Base-by-base conservation (phyloP, 2,329 filamentous ascomycete species). In the Alternaria atra region DNA sequence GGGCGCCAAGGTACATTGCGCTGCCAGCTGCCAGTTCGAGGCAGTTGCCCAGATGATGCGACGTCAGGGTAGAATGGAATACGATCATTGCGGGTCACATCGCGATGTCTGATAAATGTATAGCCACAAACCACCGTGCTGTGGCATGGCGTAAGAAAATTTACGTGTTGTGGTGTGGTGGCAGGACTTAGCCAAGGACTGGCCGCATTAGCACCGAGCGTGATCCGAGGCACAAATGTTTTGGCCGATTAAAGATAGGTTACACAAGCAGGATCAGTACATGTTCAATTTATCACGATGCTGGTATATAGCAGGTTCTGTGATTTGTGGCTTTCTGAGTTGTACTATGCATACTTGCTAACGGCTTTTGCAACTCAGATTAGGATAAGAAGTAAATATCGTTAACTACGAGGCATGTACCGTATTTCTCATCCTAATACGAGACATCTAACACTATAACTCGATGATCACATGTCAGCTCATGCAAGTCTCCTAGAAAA, bases 21-120 rank as follows among this genome's bases (percentile, higher is more conserved):
- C 17, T 46, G 15, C 13, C 27, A 65, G 51, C 61, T 67, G 57
- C 66, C 61, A 8, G 15, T 60, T 58, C 13, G 34, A 60, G 66
- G 15, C 4, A 9, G 9, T 20, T 27, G 52, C 42, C 55, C 47
- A 44, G 23, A 55, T 30, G 32, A 35, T 23, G 30, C 30, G 30
- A 34, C 5, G 30, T 48, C 17, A 34, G 8, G n/a, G n/a, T 48
- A 48, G 23, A 40, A 39, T 25, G 52, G 39, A 7, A 58, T 62
- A 64, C 61, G 61, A 60, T 46, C 30, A 30, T 23, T 34, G 12
- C 15, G 30, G 30, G 1, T 7, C 46, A 15, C 17, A 25, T n/a
- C 4, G 20, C 17, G 13, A 23, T 25, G 30, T 23, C 32, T 48
- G 20, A 10, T 48, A 13, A 48, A 34, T 6, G 9, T n/a, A 4